These are phyloP conservation scores for Fragaria nilgerrensis DNA, from an alignment of 306 rosid species.

Conservation along the genomic window DNA sequence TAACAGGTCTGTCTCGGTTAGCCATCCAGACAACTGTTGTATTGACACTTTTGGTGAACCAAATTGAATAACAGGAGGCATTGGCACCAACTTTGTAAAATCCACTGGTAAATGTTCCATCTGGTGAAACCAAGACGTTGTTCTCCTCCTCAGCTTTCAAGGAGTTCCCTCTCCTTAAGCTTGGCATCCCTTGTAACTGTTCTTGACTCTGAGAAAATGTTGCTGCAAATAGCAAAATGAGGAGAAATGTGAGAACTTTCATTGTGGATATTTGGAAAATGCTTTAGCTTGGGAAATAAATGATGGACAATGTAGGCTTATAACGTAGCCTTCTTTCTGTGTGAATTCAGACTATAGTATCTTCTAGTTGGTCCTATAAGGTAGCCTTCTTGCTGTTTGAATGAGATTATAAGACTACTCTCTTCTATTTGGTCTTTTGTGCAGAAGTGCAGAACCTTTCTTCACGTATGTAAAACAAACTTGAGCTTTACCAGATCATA, in stretches of 20 bases:
- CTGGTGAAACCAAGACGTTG: conserved; percentile 18
- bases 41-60: conserved; percentile 15
- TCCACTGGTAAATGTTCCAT: conserved; percentile 15
- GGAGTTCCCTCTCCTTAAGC: conserved; percentile 21
- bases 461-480: too few relatives aligned
- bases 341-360: too few relatives aligned
- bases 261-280: not conserved
- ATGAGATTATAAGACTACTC: not conserved
- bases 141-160: conserved; percentile 11
- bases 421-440: not conserved
- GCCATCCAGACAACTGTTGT: conserved; percentile 30
- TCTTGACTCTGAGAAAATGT: too few relatives aligned
- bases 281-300: too few relatives aligned
- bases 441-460: not conserved
- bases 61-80: conserved; percentile 19
- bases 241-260: conserved; percentile 6
- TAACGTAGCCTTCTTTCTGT: not conserved
- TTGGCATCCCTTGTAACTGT: not conserved
- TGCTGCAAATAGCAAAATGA: conserved; percentile 6
- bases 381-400: not conserved
- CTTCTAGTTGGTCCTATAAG: too few relatives aligned
- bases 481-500: too few relatives aligned
- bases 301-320: not conserved
- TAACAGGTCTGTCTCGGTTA: conserved; percentile 17
- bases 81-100: conserved; percentile 17